A percentile compares a stretch with the other conserved stretches of the same genome.
These are phyloP conservation scores for Lodderomyces orthopsilosis DNA, from an alignment of 1,139 yeast species.

Conservation along the genomic window DNA sequence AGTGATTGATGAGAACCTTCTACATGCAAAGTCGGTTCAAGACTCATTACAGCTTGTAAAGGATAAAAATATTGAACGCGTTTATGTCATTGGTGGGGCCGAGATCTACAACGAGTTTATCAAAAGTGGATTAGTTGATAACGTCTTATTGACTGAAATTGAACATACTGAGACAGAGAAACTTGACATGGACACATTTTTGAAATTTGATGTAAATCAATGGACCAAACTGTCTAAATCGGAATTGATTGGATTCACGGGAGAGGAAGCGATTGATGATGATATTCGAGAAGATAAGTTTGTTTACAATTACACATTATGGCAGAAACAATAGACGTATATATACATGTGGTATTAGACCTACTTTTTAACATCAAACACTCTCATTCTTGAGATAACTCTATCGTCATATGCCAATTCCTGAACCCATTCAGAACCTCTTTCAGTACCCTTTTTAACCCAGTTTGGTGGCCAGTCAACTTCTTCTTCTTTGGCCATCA, in stretches of 20 bases:
- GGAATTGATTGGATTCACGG: slow-evolving; percentile 40
- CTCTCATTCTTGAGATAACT: slow-evolving; percentile 53
- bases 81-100: slow-evolving; percentile 92
- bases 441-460: slow-evolving; percentile 69
- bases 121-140: slow-evolving; percentile 43
- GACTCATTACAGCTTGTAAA: slow-evolving; percentile 31
- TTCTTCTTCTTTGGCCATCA: slow-evolving; percentile 68
- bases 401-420: slow-evolving; percentile 71
- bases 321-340: slow-evolving; percentile 13
- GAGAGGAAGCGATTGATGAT: slow-evolving; percentile 33
- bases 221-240: slow-evolving; percentile 37
- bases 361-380: slow-evolving; percentile 35
- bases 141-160: slow-evolving; percentile 75
- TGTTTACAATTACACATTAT: slow-evolving; percentile 17
- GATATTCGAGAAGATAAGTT: slow-evolving; percentile 42
- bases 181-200: slow-evolving; percentile 66
- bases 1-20: slow-evolving; percentile 26
- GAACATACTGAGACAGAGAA: slow-evolving; percentile 23
- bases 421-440: slow-evolving; percentile 85
- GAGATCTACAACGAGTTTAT: slow-evolving; percentile 69
- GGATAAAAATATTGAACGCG: slow-evolving; percentile 39
- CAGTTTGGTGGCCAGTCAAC: slow-evolving; percentile 87
- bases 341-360: neutral
- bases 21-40: slow-evolving; percentile 47
- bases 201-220: slow-evolving; percentile 31